These are phyloP conservation scores for Alternaria infectoria DNA, from an alignment of 2,329 filamentous ascomycete genomes.

Conservation along the genomic window DNA sequence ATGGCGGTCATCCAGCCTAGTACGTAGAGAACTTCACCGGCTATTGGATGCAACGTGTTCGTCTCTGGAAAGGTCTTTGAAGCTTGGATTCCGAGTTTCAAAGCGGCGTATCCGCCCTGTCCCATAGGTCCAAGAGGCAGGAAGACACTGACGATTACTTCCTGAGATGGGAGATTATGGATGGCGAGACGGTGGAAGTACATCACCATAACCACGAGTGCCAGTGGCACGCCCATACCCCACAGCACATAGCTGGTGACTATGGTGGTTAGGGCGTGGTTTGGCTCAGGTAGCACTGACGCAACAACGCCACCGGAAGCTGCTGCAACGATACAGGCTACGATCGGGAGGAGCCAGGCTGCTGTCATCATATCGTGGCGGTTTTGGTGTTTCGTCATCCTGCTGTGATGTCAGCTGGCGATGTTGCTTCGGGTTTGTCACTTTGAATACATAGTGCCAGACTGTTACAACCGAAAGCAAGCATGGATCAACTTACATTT, in stretches of 20 bases:
- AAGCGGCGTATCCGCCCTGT: conserved; percentile 67
- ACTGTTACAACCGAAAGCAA: not conserved
- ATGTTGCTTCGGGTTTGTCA: not conserved
- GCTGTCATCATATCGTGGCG: conserved; percentile 62
- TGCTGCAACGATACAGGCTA: conserved; percentile 68
- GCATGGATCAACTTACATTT: conserved; percentile 24
- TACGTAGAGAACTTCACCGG: conserved; percentile 64
- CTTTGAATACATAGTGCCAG: not conserved
- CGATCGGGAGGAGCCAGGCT: conserved; percentile 69
- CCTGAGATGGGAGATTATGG: conserved; percentile 68
- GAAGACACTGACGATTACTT: conserved; percentile 71
- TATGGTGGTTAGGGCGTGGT: conserved; percentile 66
- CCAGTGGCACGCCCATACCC: conserved; percentile 68
- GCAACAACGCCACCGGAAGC: conserved; percentile 69
- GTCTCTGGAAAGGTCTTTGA: conserved; percentile 50
- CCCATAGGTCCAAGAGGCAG: conserved; percentile 71
- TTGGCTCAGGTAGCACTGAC: conserved; percentile 59
- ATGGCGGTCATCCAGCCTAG: conserved; percentile 60
- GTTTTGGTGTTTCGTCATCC: conserved; percentile 38
- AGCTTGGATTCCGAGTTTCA: conserved; percentile 56
- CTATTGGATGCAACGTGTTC: conserved; percentile 44
- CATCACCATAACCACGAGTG: conserved; percentile 66
- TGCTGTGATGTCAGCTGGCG: conserved; percentile 1
- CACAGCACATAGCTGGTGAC: conserved; percentile 70
- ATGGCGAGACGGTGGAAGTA: conserved; percentile 74